phyloP scores from a whole-genome alignment of 768 basidiomycete species.

The Boletus tomentosulus region DNA sequence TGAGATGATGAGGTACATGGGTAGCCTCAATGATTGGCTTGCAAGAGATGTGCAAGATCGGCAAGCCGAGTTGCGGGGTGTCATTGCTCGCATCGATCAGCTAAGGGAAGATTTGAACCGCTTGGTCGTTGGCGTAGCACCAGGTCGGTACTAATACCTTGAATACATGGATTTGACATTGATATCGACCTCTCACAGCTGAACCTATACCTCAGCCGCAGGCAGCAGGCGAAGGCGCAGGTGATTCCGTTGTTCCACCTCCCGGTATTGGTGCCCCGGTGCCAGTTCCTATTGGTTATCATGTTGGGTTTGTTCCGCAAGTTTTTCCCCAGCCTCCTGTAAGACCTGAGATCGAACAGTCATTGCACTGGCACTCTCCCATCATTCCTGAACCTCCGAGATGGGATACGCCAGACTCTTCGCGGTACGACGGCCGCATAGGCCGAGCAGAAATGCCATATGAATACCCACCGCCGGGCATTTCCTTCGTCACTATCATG shows the following conservation, averaged over 20 bases:
- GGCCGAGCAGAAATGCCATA: conserved; percentile 27
- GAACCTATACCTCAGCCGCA: conserved; percentile 19
- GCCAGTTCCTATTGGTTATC: conserved; percentile 12
- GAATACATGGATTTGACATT: neutral
- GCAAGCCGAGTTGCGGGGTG: conserved; percentile 64
- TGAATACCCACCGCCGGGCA: conserved; percentile 1
- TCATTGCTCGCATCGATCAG: conserved; percentile 57
- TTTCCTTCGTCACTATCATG: conserved; percentile 4
- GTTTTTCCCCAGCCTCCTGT: conserved; percentile 14
- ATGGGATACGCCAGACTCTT: conserved; percentile 22
- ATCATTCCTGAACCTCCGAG: conserved; percentile 24
- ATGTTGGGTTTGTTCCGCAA: conserved; percentile 20
- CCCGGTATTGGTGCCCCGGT: conserved; percentile 4
- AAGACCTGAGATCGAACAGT: conserved; percentile 10
- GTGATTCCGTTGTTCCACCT: conserved; percentile 24
- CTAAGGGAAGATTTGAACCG: conserved; percentile 43
- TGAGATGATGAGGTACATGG: conserved; percentile 76
- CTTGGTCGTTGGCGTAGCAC: conserved; percentile 39
- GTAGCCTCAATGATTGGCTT: conserved; percentile 73
- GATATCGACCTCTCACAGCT: conserved; percentile 8
- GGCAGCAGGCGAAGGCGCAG: conserved; percentile 5
- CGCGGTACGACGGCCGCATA: neutral
- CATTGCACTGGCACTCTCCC: conserved; percentile 8
- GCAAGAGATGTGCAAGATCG: conserved; percentile 75
- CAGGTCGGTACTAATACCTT: conserved; percentile 27